Evolutionary conservation across 305 asterid genomes (phyloP).

Genomic region (Solanum chacoense): DNA sequence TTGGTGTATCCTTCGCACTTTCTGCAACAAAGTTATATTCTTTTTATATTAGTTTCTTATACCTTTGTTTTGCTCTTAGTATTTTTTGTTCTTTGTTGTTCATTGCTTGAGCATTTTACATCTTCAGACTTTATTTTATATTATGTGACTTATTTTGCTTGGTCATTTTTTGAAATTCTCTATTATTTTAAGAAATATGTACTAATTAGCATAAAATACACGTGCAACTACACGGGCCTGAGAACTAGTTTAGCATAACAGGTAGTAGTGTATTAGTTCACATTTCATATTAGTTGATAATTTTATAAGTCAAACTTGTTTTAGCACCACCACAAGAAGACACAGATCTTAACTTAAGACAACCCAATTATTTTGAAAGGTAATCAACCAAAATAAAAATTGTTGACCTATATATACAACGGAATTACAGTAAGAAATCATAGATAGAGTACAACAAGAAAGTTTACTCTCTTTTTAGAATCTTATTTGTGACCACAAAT

Average conservation of each 20-base stretch:
- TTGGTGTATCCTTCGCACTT: neutral
- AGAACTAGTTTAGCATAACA: neutral
- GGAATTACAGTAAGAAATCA: neutral
- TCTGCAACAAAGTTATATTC: neutral
- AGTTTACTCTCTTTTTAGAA: neutral
- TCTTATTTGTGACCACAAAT: neutral
- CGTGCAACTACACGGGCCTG: neutral
- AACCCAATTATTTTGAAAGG: neutral
- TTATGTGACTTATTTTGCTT: neutral
- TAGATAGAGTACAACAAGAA: neutral
- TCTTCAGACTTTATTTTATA: neutral
- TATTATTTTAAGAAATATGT: neutral
- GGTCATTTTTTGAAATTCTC: neutral
- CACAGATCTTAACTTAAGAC: neutral
- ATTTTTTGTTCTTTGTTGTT: neutral
- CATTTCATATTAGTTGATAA: neutral
- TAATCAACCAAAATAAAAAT: neutral
- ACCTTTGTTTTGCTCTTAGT: neutral
- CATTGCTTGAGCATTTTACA: neutral
- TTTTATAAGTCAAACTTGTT: neutral
- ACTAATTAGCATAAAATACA: neutral
- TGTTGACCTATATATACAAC: neutral
- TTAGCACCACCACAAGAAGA: neutral
- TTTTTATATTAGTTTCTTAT: neutral
- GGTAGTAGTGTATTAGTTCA: neutral